These are phyloP conservation scores for Bromus sterilis DNA, from an alignment of 176 grass and related monocot species.

Conservation along the genomic window DNA sequence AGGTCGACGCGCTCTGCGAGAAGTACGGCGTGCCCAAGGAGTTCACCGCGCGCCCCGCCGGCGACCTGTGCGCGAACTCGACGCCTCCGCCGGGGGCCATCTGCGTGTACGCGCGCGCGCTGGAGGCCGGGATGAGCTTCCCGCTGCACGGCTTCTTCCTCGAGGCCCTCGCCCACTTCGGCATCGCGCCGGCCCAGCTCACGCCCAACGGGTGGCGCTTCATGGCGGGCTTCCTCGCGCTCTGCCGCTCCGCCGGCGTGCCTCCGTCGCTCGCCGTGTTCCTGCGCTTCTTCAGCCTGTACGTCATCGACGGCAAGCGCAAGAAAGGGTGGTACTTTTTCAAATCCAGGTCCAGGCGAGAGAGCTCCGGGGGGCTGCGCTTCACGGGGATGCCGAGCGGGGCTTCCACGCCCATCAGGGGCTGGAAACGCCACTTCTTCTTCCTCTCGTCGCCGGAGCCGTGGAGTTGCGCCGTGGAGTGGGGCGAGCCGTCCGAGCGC, in stretches of 20 bases:
- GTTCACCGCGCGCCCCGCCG: neutral
- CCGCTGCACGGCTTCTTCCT: neutral
- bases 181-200: neutral
- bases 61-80: neutral
- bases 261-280: neutral
- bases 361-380: neutral
- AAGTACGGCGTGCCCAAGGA: neutral
- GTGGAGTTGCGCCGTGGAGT: too few species aligned
- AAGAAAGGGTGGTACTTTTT: neutral
- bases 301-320: neutral
- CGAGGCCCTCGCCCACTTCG: neutral
- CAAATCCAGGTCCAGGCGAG: neutral
- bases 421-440: too few species aligned
- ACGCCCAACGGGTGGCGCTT: neutral
- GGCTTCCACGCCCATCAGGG: too few species aligned
- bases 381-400: neutral
- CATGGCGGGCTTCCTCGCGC: neutral
- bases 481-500: too few species aligned
- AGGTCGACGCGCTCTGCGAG: neutral
- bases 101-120: neutral
- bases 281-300: neutral
- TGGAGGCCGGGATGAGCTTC: neutral
- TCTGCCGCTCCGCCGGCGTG: neutral
- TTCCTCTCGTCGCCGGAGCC: too few species aligned
- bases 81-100: neutral